These are phyloP conservation scores for Urtica urens DNA, from an alignment of 306 rosid genomes.

Conservation along the genomic window DNA sequence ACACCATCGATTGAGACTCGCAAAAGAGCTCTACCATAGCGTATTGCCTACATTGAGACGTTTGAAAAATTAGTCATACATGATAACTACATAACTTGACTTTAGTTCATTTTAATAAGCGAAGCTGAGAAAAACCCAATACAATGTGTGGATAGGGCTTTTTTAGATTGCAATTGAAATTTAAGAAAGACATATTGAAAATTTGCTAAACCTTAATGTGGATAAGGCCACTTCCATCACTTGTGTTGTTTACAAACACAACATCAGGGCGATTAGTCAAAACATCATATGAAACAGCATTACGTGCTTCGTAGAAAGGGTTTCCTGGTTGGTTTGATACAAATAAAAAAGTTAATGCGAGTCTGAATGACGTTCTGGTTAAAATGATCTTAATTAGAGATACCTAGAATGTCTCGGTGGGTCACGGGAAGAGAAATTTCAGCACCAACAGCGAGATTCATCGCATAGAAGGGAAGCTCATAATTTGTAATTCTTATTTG, in stretches of 20 bases:
- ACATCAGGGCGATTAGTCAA: constrained; percentile 66
- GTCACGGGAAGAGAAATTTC: constrained; percentile 56
- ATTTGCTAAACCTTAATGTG: constrained; percentile 50
- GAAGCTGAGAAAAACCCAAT: neutral
- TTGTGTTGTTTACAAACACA: constrained; percentile 43
- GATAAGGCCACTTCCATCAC: constrained; percentile 43
- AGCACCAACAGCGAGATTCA: constrained; percentile 67
- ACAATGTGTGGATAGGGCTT: too few relatives aligned
- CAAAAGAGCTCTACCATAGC: constrained; percentile 75
- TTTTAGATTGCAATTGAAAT: neutral
- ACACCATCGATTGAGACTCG: constrained; percentile 46
- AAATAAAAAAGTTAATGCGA: constrained; percentile 18
- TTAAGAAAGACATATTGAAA: neutral
- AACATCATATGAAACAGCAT: constrained; percentile 36
- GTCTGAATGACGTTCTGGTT: constrained; percentile 16
- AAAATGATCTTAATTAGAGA: constrained; percentile 7
- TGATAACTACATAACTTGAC: constrained; percentile 1
- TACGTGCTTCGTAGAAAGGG: constrained; percentile 69
- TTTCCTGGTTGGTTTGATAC: constrained; percentile 59
- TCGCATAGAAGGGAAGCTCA: constrained; percentile 39
- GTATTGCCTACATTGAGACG: constrained; percentile 54
- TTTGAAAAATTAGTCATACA: constrained; percentile 16
- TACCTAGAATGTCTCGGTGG: constrained; percentile 68
- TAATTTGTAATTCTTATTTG: constrained; percentile 60
- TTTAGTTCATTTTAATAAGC: constrained; percentile 3